Evolutionary conservation across 306 rosid species (phyloP), one percentile per base, ranked within the genome.

Genomic region (Begonia loranthoides): DNA sequence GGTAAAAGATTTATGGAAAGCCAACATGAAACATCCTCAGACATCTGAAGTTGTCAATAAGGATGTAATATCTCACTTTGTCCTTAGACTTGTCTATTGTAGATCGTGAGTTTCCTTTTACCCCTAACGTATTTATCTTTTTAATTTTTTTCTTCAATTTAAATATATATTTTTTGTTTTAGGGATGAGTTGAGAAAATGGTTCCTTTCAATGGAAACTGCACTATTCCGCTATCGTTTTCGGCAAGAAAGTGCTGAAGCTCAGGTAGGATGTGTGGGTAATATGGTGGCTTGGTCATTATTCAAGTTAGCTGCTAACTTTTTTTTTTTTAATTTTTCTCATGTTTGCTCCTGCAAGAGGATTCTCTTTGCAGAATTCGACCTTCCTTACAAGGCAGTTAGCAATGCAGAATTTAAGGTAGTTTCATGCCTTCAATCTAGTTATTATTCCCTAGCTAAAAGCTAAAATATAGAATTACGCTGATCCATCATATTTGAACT

Each of bases 111-210:
- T 21, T 11, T 41, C 3, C 34, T 9, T 16, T 44, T 12, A 56
- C 12, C 54, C 34, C 39, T 16, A 43, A 52, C 15, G 21, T 12
- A 39, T 41, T 22, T 13, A 15, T 22, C 50, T 12, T 51, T 60
- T 19, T 55, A 34, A 45, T 40, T 43, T 44, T n/a, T 8, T 62
- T 59, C 48, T 56, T 13, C 21, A 28, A 28, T 34, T 47, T 33
- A 47, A 12, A 55, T 56, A 21, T 47, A 52, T 19, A 46, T 52
- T 8, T 40, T 14, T n/a, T 61, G 17, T 55, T 13, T 50, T 49
- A 90, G 99, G 65, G 99, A 90, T 61, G 95, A 90, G 7, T 74
- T 86, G 79, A 80, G 94, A 65, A 90, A 82, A 73, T 90, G 99
- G 99, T 86, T 90, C 64, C 87, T 90, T 56, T 76, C 94, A 15